phyloP scores from a whole-genome alignment of 805 yeast species.

The Candida coleopterorum region DNA sequence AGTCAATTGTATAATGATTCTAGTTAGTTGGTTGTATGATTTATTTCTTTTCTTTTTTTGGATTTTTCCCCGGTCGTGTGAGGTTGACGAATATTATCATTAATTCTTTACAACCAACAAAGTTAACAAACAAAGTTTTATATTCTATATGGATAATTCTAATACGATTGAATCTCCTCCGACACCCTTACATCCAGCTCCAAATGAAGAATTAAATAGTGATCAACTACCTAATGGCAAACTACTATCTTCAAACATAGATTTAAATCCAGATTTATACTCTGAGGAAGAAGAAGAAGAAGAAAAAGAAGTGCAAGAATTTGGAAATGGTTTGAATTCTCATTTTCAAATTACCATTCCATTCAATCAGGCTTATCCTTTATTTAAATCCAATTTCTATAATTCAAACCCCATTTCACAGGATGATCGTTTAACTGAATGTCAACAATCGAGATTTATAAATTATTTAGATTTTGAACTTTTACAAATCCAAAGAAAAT shows the following conservation, averaged over 20 bases:
- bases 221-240: constrained; percentile 20
- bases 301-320: constrained; percentile 7
- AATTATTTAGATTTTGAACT: constrained; percentile 33
- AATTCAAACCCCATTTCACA: background rate
- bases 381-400: constrained; percentile 12
- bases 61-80: too few species aligned
- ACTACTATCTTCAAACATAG: constrained; percentile 21
- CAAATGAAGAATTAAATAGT: constrained; percentile 27
- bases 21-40: too few species aligned
- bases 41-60: too few species aligned
- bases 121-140: too few species aligned
- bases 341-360: constrained; percentile 18
- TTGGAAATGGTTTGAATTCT: constrained; percentile 1
- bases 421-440: constrained; percentile 8
- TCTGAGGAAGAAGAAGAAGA: constrained; percentile 18
- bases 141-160: too few species aligned
- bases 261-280: constrained; percentile 37
- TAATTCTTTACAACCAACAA: too few species aligned
- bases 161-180: constrained; percentile 17
- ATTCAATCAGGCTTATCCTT: constrained; percentile 26
- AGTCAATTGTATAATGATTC: too few species aligned
- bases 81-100: too few species aligned
- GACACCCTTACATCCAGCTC: constrained; percentile 32
- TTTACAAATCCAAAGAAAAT: constrained; percentile 29
- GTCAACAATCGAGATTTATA: constrained; percentile 34